Evolutionary conservation across 106 monocot species (phyloP).

Genomic region (Platanthera guangdongensis): DNA sequence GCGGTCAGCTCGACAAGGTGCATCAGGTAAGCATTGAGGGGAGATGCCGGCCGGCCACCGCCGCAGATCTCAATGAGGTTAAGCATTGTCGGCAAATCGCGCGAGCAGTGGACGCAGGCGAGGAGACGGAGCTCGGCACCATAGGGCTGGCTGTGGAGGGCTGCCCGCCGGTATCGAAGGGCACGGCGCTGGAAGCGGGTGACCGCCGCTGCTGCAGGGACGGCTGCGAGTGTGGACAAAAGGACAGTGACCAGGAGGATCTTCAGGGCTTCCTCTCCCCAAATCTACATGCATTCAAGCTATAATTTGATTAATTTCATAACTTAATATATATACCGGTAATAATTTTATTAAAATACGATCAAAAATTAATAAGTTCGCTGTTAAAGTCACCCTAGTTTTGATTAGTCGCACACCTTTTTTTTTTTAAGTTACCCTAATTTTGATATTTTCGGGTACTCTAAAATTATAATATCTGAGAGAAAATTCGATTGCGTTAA

Average conservation of each 20-base stretch:
- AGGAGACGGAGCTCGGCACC: constrained; percentile 63
- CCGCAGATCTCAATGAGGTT: constrained; percentile 84
- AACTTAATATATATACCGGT: no score
- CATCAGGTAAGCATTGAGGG: constrained; percentile 55
- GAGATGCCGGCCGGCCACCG: constrained; percentile 6
- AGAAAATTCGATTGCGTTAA: no score
- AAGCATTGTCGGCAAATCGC: constrained; percentile 61
- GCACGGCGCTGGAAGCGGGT: constrained; percentile 22
- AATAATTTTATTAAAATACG: no score
- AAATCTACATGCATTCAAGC: constrained; percentile 16
- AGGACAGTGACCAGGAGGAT: constrained; percentile 34
- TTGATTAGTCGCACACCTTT: no score
- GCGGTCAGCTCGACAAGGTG: constrained; percentile 66
- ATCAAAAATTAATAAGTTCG: no score
- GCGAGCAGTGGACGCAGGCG: constrained; percentile 51
- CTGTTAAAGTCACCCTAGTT: no score
- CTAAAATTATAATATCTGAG: no score
- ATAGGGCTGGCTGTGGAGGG: background rate
- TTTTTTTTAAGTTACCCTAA: no score
- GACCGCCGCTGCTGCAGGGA: constrained; percentile 34
- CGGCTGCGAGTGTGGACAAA: constrained; percentile 37
- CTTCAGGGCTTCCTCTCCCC: constrained; percentile 11
- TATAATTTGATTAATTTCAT: no score
- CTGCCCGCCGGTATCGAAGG: constrained; percentile 18
- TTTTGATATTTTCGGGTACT: no score